Conservation (phyloP, 257 asterid species). For the Primulina huaijiensis region DNA sequence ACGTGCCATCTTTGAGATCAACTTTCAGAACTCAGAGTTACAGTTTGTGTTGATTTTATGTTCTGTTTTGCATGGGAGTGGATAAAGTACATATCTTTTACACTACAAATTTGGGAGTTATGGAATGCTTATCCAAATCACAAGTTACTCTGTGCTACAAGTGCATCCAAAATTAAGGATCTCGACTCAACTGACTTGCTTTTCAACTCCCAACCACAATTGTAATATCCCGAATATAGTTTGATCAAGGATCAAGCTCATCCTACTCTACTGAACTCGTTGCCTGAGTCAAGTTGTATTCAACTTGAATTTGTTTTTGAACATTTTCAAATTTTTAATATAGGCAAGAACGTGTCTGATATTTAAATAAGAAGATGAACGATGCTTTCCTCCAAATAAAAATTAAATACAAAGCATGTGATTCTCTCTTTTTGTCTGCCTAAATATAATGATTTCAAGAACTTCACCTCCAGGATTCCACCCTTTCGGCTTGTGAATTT, state of each 20-base stretch:
- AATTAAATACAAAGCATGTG: background rate
- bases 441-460: slow-evolving; percentile 3
- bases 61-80: no score
- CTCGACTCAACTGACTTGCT: no score
- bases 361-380: background rate
- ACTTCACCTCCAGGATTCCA: slow-evolving; percentile 72
- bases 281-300: background rate
- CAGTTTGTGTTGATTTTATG: no score
- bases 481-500: slow-evolving; percentile 51
- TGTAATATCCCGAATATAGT: no score
- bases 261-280: background rate
- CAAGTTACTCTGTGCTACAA: no score
- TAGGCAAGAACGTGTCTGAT: background rate
- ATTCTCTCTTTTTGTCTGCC: slow-evolving; percentile 12
- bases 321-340: background rate
- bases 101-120: no score
- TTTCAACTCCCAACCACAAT: no score
- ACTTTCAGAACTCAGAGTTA: no score
- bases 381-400: background rate
- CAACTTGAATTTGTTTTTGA: background rate
- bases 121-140: no score
- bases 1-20: no score
- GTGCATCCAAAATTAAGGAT: no score
- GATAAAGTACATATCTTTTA: no score
- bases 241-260: background rate